phyloP scores from a whole-genome alignment of 208 protist species.

The Trypanosomatidae sp. region DNA sequence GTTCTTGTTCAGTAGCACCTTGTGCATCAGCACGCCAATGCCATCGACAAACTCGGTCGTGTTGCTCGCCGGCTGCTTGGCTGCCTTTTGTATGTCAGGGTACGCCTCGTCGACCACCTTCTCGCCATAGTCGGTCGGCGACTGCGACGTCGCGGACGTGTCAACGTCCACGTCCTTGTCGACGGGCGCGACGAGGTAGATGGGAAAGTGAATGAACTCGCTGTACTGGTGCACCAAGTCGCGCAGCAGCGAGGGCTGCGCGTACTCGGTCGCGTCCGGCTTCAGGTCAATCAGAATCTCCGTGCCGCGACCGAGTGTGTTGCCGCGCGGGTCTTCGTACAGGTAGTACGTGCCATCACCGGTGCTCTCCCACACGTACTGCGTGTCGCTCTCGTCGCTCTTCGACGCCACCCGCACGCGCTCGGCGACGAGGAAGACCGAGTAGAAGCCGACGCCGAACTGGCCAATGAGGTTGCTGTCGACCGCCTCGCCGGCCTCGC shows the following conservation, averaged over 20 bases:
- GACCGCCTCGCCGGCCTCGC: conserved; percentile 9
- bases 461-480: conserved; percentile 98
- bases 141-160: conserved; percentile 10
- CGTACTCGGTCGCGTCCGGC: conserved; percentile 93
- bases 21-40: no score
- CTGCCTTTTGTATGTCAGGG: conserved; percentile 32
- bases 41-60: conserved; percentile 33
- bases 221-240: conserved; percentile 96
- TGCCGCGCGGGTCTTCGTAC: conserved; percentile 88
- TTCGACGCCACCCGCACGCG: conserved; percentile 95
- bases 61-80: conserved; percentile 40
- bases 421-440: conserved; percentile 98
- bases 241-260: conserved; percentile 86
- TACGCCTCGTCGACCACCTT: conserved; percentile 23
- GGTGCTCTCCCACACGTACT: conserved; percentile 98
- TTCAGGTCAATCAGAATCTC: conserved; percentile 95
- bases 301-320: conserved; percentile 96
- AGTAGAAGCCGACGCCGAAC: conserved; percentile 99
- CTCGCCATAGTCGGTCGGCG: conserved; percentile 36
- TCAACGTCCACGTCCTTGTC: conserved; percentile 76
- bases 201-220: conserved; percentile 99
- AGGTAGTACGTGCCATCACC: conserved; percentile 93
- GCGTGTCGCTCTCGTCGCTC: conserved; percentile 78
- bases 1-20: conserved; percentile 94
- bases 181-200: conserved; percentile 87